Conservation (phyloP, 2,329 filamentous ascomycete genomes). For the Bipolaris sorokiniana region DNA sequence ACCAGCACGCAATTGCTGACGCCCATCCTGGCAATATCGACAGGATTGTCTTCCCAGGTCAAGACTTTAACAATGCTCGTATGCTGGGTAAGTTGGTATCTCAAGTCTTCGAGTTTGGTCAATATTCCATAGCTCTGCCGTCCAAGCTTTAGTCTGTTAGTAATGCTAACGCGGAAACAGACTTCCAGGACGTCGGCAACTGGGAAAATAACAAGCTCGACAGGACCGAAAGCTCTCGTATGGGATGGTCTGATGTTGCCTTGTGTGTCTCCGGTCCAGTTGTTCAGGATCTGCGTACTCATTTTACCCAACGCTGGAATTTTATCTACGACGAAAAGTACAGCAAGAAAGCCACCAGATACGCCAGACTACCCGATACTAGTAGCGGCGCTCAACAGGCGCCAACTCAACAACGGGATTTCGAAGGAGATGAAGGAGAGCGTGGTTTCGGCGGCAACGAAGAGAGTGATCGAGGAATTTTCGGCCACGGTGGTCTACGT, state of each 20-base stretch:
- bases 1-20: slow-evolving; percentile 83
- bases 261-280: slow-evolving; percentile 77
- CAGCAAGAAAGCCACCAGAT: slow-evolving; percentile 60
- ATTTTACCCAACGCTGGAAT: slow-evolving; percentile 91
- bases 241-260: slow-evolving; percentile 92
- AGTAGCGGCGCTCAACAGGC: slow-evolving; percentile 46
- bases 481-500: slow-evolving; percentile 37
- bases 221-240: slow-evolving; percentile 76
- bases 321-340: slow-evolving; percentile 89
- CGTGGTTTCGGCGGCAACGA: slow-evolving; percentile 45
- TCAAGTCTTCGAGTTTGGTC: neutral
- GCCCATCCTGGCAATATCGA: slow-evolving; percentile 79
- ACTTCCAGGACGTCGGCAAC: slow-evolving; percentile 77
- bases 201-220: slow-evolving; percentile 89
- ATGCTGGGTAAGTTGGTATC: slow-evolving; percentile 67
- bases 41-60: slow-evolving; percentile 80
- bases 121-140: neutral
- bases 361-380: slow-evolving; percentile 46
- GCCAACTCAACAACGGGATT: slow-evolving; percentile 38
- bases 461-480: slow-evolving; percentile 43
- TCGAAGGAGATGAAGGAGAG: slow-evolving; percentile 46
- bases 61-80: slow-evolving; percentile 89
- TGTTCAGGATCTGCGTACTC: slow-evolving; percentile 73
- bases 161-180: slow-evolving; percentile 29
- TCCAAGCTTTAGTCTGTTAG: neutral